Percentiles rank a stretch among this genome's conserved stretches.
phyloP scores from a whole-genome alignment of 164 flowering plant genomes.

The Piper betle region DNA sequence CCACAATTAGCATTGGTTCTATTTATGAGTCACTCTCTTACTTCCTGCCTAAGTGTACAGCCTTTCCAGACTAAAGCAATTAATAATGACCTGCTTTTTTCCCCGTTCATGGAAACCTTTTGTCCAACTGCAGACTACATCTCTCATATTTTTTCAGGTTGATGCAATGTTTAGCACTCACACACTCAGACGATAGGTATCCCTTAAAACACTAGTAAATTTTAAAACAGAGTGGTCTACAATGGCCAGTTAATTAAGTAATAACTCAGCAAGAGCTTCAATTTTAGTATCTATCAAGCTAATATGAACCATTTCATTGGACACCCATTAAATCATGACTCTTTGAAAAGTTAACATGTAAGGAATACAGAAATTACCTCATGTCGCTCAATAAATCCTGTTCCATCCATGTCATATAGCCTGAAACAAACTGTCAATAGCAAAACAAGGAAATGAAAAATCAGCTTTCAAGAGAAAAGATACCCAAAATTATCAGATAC shows the following conservation, averaged over 20 bases:
- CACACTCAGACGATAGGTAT: no score
- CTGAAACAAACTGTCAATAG: slow-evolving; percentile 56
- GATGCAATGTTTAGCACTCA: no score
- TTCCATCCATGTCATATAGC: slow-evolving; percentile 81
- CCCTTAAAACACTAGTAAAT: not conserved
- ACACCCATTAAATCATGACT: no score
- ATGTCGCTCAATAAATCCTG: slow-evolving; percentile 91
- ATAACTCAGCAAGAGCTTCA: not conserved
- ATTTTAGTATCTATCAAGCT: not conserved
- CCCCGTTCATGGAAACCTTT: no score
- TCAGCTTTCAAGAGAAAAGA: not conserved
- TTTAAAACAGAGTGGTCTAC: not conserved
- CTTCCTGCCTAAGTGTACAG: no score
- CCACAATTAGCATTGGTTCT: no score
- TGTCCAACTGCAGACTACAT: no score
- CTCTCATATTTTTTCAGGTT: no score
- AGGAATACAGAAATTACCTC: slow-evolving; percentile 34
- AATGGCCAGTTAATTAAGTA: not conserved
- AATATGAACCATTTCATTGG: no score
- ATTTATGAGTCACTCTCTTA: no score
- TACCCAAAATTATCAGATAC: not conserved
- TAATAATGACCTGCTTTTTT: no score
- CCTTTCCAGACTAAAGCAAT: no score
- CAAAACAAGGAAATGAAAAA: not conserved
- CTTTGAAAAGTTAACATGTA: not conserved